Percentiles rank a stretch among this genome's conserved stretches.
Conservation (phyloP, 108 stramenopile genomes). For the Parietichytrium sp. region DNA sequence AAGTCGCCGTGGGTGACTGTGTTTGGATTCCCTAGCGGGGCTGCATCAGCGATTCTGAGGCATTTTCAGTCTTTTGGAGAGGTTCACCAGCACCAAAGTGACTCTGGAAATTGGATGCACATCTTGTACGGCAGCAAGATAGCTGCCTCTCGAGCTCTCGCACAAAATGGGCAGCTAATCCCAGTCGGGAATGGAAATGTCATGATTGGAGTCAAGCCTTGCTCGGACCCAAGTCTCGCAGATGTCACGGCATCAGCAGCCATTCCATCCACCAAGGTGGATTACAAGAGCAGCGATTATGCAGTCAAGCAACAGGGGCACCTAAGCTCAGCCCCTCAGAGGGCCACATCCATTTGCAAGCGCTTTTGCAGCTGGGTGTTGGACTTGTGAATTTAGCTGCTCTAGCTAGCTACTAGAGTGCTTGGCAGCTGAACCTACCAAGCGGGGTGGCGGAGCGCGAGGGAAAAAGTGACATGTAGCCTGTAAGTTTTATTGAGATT, state of each 20-base stretch:
- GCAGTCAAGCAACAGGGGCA: background rate
- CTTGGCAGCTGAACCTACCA: too few relatives aligned
- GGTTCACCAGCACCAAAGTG: constrained; percentile 22
- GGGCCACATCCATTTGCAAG: constrained; percentile 26
- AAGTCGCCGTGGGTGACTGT: constrained; percentile 18
- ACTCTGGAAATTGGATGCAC: constrained; percentile 34
- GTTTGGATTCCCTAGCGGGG: constrained; percentile 18
- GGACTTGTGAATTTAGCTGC: constrained; percentile 21
- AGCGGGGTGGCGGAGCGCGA: too few relatives aligned
- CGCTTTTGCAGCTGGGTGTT: constrained; percentile 35
- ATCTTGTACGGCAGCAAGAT: constrained; percentile 17
- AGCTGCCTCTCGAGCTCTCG: background rate
- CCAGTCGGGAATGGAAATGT: background rate
- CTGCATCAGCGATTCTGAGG: background rate
- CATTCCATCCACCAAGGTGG: background rate
- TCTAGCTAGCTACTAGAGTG: too few relatives aligned
- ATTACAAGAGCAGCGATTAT: background rate
- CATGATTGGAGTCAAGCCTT: constrained; percentile 35
- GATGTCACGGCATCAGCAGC: background rate
- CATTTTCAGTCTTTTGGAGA: constrained; percentile 26
- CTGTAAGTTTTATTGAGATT: too few relatives aligned
- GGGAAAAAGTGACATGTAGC: too few relatives aligned
- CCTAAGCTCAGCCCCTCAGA: background rate
- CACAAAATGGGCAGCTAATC: constrained; percentile 2
- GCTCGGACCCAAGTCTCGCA: constrained; percentile 8